Base-by-base conservation (phyloP, 2,329 filamentous ascomycete genomes). In the Diaporthe humulicola region DNA sequence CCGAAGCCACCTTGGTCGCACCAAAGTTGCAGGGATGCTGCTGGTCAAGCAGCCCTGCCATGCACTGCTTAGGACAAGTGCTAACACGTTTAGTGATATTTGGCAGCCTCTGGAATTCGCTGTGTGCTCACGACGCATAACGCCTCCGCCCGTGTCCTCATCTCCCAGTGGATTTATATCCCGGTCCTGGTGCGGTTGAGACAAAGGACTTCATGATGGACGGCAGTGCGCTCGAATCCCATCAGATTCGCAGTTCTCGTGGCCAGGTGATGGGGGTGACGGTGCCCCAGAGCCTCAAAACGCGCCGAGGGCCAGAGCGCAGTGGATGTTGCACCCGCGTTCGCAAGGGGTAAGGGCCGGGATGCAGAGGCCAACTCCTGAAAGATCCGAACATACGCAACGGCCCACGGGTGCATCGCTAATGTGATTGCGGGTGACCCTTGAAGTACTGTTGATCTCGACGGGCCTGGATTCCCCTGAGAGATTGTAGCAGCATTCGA, bases 21-120 rank as follows among this genome's bases (percentile, higher is more conserved):
- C 45, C 45, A 66, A 22, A 5, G 22, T 28, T 75, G 57, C 74
- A 71, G 69, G 74, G 74, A 66, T 74, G 36, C 30, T 45, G 73
- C 73, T 67, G 61, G 50, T 45, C 36, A 14, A 48, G 28, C 40
- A 56, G 45, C 70, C 36, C 50, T 73, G 38, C 36, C 15, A 25
- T 36, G 36, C 25, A 28, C 19, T 69, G 33, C 48, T 40, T 69
- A 69, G 64, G 33, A 69, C 48, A 28, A 40, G 64, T 69, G 48
- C 64, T 69, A 69, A 40, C 48, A 69, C 22, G 25, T 28, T 40
- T 69, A 69, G 64, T 54, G 45, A 54, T 54, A 69, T 54, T 69
- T 69, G 64, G 48, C 48, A 38, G 33, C n/a, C 45, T 36, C 48
- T 19, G 25, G 64, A 69, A 28, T 28, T 69, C n/a, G 64, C 33